A percentile compares a stretch with the other conserved stretches of the same genome.
Conservation (phyloP, 2,329 filamentous ascomycete species). For the Aspergillus ochraceus region DNA sequence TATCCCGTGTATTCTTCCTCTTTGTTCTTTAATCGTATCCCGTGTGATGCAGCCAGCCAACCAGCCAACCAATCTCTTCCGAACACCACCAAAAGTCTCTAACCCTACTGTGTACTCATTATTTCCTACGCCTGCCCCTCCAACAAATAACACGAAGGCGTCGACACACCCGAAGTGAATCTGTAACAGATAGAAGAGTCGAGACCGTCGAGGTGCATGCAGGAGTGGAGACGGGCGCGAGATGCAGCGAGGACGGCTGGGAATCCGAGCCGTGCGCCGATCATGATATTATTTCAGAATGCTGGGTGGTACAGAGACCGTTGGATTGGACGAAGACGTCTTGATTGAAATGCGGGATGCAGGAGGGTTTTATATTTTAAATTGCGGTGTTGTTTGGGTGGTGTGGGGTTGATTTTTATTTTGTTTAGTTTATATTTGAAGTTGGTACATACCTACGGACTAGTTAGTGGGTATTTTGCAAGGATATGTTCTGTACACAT, state of each 20-base stretch:
- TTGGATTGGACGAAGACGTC: not conserved
- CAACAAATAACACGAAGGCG: not conserved
- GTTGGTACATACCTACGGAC: no score
- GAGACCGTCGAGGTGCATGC: not conserved
- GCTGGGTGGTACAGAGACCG: not conserved
- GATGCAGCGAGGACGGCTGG: not conserved
- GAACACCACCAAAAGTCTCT: not conserved
- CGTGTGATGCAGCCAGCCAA: no score
- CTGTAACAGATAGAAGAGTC: not conserved
- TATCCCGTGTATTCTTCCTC: no score
- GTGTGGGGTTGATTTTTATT: not conserved
- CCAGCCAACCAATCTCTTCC: not conserved
- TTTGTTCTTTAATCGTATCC: no score
- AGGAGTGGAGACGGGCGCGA: not conserved
- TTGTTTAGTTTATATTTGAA: not conserved
- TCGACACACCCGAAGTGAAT: not conserved
- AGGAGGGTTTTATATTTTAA: not conserved
- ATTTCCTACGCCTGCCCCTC: not conserved
- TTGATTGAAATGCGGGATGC: not conserved
- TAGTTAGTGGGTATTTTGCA: no score
- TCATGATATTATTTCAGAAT: not conserved
- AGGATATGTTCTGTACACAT: no score
- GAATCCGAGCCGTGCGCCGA: not conserved
- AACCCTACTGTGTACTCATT: no score
- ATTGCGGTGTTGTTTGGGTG: not conserved